phyloP scores from a whole-genome alignment of 495 filamentous ascomycete species.

The Sabuloglossum arenarium region DNA sequence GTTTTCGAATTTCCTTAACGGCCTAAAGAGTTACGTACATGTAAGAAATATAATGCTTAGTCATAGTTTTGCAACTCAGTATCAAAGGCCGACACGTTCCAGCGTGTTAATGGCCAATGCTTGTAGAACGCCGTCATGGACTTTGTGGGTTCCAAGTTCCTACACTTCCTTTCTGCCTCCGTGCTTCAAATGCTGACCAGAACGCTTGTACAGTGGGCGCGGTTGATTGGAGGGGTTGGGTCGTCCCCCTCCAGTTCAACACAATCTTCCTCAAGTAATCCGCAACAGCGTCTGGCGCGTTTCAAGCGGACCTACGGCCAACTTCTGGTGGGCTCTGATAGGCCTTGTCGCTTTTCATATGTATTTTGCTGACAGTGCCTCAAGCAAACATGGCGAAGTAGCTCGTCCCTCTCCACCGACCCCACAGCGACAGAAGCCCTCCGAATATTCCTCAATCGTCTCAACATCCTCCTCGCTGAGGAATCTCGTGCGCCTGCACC shows the following conservation, averaged over 20 bases:
- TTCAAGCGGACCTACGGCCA: conserved; percentile 81
- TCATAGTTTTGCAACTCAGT: neutral
- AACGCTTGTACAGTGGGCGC: conserved; percentile 44
- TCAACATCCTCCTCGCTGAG: conserved; percentile 66
- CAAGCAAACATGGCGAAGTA: conserved; percentile 65
- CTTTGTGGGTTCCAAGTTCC: conserved; percentile 15
- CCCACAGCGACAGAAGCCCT: conserved; percentile 26
- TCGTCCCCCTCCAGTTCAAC: conserved; percentile 33
- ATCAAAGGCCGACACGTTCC: neutral
- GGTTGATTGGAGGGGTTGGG: conserved; percentile 67
- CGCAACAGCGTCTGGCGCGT: conserved; percentile 65
- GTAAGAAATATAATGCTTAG: too few relatives aligned
- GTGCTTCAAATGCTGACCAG: conserved; percentile 2
- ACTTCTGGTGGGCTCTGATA: conserved; percentile 38
- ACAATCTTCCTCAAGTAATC: conserved; percentile 46
- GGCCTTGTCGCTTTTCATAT: neutral
- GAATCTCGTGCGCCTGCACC: conserved; percentile 73
- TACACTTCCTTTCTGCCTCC: neutral
- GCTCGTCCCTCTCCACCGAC: conserved; percentile 28
- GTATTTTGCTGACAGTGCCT: neutral
- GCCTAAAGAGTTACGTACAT: neutral
- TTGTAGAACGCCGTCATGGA: conserved; percentile 13
- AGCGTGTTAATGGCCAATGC: neutral
- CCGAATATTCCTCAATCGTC: conserved; percentile 35
- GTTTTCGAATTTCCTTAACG: neutral